Percentiles rank a stretch among this genome's conserved stretches.
Evolutionary conservation across 1,284 basidiomycete species (phyloP).

Genomic region (Austroboletus niveus): DNA sequence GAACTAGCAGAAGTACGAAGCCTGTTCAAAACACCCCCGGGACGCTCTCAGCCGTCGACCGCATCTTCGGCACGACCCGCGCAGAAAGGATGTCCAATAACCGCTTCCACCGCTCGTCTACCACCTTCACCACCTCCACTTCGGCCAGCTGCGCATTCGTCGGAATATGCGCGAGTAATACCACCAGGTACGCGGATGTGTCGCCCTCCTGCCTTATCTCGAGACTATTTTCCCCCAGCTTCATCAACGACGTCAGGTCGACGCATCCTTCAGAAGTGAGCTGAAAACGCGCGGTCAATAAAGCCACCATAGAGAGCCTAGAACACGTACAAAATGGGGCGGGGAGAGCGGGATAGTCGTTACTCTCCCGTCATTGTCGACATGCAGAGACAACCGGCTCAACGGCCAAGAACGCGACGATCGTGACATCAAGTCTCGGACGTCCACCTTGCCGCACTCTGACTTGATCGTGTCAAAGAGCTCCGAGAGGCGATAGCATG

Average conservation of each 20-base stretch:
- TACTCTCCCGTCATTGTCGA: slow-evolving; percentile 7
- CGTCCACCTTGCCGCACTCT: neutral
- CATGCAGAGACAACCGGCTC: slow-evolving; percentile 18
- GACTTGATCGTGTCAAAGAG: slow-evolving; percentile 9
- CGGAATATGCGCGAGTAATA: slow-evolving; percentile 30
- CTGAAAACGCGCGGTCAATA: slow-evolving; percentile 5
- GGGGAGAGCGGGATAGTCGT: slow-evolving; percentile 22
- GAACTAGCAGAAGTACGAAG: too few species aligned
- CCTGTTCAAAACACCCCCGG: slow-evolving; percentile 5
- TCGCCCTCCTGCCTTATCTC: slow-evolving; percentile 25
- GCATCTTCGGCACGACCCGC: slow-evolving; percentile 1
- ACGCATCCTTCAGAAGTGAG: slow-evolving; percentile 28
- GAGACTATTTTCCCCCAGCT: slow-evolving; percentile 21
- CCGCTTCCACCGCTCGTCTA: slow-evolving; percentile 20
- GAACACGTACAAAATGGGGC: slow-evolving; percentile 26
- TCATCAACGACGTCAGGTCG: slow-evolving; percentile 27
- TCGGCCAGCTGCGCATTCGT: slow-evolving; percentile 25
- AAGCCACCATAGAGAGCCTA: neutral
- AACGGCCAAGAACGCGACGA: slow-evolving; percentile 29
- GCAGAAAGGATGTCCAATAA: slow-evolving; percentile 17
- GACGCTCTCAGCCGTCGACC: neutral
- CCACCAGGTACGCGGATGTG: slow-evolving; percentile 29
- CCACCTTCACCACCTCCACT: slow-evolving; percentile 9
- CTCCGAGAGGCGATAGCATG: slow-evolving; percentile 25
- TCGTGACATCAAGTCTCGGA: slow-evolving; percentile 10